Conservation (phyloP, 2,329 filamentous ascomycete genomes). For the Ceratocystiopsis brevicomis region DNA sequence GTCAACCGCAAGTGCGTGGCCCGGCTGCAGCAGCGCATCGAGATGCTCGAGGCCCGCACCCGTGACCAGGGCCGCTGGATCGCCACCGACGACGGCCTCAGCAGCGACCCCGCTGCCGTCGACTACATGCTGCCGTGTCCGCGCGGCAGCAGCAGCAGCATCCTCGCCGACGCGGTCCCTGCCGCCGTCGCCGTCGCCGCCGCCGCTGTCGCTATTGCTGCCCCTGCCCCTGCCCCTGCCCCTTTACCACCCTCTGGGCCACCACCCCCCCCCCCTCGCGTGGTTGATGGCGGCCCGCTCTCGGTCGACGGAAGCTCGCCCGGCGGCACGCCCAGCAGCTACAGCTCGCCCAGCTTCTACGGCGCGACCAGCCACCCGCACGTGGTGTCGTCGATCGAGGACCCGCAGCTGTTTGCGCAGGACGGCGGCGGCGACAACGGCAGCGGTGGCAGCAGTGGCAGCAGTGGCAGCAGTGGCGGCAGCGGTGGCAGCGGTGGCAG, state of each 20-base stretch:
- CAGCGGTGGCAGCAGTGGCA: neutral
- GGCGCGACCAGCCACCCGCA: slow-evolving; percentile 4
- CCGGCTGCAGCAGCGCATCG: slow-evolving; percentile 3
- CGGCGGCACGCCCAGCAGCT: neutral
- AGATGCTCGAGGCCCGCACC: slow-evolving; percentile 2
- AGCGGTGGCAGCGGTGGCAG: too few relatives aligned
- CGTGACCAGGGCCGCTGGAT: neutral
- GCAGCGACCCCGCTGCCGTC: too few relatives aligned
- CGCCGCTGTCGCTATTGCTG: too few relatives aligned
- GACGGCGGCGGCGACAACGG: neutral
- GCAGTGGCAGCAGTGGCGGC: too few relatives aligned
- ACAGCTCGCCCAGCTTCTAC: slow-evolving; percentile 1
- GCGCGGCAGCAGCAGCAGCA: too few relatives aligned
- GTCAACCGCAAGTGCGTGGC: slow-evolving; percentile 2
- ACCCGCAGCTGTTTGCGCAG: neutral
- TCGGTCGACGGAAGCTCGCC: neutral
- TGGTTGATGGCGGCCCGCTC: too few relatives aligned
- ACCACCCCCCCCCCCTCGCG: too few relatives aligned
- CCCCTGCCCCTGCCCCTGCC: too few relatives aligned
- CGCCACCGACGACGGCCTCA: neutral
- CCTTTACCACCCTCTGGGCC: too few relatives aligned
- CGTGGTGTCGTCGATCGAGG: neutral
- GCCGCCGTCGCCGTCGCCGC: too few relatives aligned
- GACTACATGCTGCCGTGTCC: too few relatives aligned
- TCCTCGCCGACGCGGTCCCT: too few relatives aligned